Conservation (phyloP, 2,329 filamentous ascomycete species). For the Orbilia oligospora region DNA sequence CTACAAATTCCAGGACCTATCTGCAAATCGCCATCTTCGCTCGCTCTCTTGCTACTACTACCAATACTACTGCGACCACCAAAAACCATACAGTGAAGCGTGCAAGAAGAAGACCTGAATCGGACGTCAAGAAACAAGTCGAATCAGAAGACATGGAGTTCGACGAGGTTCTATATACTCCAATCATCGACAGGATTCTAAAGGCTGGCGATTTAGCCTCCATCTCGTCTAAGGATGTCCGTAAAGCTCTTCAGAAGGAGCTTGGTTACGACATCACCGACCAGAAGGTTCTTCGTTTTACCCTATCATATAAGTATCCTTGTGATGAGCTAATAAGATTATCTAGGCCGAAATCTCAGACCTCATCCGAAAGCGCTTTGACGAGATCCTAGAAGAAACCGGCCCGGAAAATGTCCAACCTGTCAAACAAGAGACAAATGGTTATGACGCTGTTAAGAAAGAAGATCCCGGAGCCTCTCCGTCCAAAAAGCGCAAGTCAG, state of each 20-base stretch:
- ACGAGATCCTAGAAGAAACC: constrained; percentile 74
- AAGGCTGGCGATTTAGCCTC: constrained; percentile 74
- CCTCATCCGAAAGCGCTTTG: constrained; percentile 81
- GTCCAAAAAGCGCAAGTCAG: constrained; percentile 69
- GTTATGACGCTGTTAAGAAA: constrained; percentile 67
- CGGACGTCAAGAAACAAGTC: constrained; percentile 15
- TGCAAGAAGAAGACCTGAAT: constrained; percentile 9
- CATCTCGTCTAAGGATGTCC: constrained; percentile 76
- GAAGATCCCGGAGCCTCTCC: constrained; percentile 65
- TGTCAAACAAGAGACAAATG: constrained; percentile 65
- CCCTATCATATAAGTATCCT: constrained; percentile 38
- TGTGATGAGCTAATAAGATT: constrained; percentile 14
- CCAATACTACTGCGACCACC: background rate
- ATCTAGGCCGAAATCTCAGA: constrained; percentile 77
- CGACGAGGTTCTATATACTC: constrained; percentile 69
- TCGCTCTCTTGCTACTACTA: constrained; percentile 40
- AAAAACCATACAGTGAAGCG: constrained; percentile 11
- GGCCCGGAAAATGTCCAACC: constrained; percentile 66
- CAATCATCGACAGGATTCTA: constrained; percentile 75
- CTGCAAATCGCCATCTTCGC: constrained; percentile 37
- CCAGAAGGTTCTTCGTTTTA: constrained; percentile 70
- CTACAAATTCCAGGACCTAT: constrained; percentile 31
- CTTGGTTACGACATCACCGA: constrained; percentile 74
- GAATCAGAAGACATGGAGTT: constrained; percentile 32
- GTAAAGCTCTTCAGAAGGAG: constrained; percentile 72